A percentile compares a stretch with the other conserved stretches of the same genome.
phyloP scores from a whole-genome alignment of 495 filamentous ascomycete genomes.

The Penicillium desertorum region DNA sequence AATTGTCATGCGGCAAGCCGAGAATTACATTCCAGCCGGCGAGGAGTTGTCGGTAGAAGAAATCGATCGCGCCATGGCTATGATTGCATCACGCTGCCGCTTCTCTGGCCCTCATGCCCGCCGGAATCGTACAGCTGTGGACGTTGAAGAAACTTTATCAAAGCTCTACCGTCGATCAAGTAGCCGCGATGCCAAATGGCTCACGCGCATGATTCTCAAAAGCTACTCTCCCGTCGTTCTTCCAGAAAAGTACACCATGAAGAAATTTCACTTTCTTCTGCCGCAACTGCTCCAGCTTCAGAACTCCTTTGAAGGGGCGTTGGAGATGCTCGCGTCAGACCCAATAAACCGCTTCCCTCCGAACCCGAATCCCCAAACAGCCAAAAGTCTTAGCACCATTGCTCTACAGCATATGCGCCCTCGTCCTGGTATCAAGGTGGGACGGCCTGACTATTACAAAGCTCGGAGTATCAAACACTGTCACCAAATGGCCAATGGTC shows the following conservation, averaged over 20 bases:
- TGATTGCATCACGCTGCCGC: constrained; percentile 62
- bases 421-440: constrained; percentile 68
- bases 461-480: constrained; percentile 77
- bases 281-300: constrained; percentile 67
- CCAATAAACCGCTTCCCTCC: constrained; percentile 42
- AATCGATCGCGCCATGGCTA: constrained; percentile 63
- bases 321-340: constrained; percentile 45
- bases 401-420: constrained; percentile 59
- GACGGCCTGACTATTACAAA: constrained; percentile 69
- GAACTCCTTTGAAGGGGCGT: constrained; percentile 55
- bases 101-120: constrained; percentile 69
- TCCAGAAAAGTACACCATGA: constrained; percentile 45
- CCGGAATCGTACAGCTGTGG: constrained; percentile 40
- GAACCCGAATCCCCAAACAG: constrained; percentile 37
- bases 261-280: constrained; percentile 55
- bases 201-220: constrained; percentile 80
- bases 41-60: constrained; percentile 67
- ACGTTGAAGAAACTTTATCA: constrained; percentile 50
- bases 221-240: constrained; percentile 63
- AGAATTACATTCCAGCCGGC: constrained; percentile 42
- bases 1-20: constrained; percentile 61
- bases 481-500: constrained; percentile 55
- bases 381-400: constrained; percentile 32
- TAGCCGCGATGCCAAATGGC: constrained; percentile 81
- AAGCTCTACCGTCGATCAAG: constrained; percentile 59